phyloP scores from a whole-genome alignment of 371 early-diverging fungal genomes.

The Capillidium heterosporum region DNA sequence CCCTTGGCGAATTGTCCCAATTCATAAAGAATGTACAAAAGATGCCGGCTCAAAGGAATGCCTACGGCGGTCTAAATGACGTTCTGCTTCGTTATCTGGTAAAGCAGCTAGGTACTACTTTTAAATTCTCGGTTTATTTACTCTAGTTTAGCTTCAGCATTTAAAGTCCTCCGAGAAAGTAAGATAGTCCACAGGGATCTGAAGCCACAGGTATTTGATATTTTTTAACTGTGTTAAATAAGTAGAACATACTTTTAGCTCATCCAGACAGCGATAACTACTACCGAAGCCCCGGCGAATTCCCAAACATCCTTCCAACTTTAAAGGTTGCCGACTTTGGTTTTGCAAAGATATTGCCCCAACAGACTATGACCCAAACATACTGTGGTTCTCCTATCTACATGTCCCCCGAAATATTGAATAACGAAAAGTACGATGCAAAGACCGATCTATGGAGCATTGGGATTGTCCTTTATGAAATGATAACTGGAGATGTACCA shows the following conservation, averaged over 20 bases:
- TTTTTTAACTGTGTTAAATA: not conserved
- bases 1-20: conserved; percentile 74
- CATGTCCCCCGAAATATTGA: conserved; percentile 93
- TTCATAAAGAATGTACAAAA: conserved; percentile 57
- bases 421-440: conserved; percentile 81
- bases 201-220: conserved; percentile 69
- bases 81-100: conserved; percentile 61
- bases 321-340: conserved; percentile 95
- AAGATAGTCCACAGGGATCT: conserved; percentile 91
- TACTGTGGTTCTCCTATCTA: conserved; percentile 90
- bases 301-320: conserved; percentile 29
- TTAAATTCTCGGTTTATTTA: not conserved
- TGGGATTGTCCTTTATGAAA: conserved; percentile 88
- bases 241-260: conserved; percentile 55
- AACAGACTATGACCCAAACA: conserved; percentile 74
- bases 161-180: conserved; percentile 65
- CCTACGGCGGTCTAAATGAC: conserved; percentile 59
- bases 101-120: conserved; percentile 48
- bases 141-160: conserved; percentile 24
- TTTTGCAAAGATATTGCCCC: conserved; percentile 75
- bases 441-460: conserved; percentile 95
- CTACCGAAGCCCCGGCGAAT: conserved; percentile 16
- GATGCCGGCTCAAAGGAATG: conserved; percentile 17
- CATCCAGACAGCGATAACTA: conserved; percentile 25
- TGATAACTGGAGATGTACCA: conserved; percentile 79